Evolutionary conservation across 495 filamentous ascomycete species (phyloP).

Genomic region (Daldinia bambusicola): DNA sequence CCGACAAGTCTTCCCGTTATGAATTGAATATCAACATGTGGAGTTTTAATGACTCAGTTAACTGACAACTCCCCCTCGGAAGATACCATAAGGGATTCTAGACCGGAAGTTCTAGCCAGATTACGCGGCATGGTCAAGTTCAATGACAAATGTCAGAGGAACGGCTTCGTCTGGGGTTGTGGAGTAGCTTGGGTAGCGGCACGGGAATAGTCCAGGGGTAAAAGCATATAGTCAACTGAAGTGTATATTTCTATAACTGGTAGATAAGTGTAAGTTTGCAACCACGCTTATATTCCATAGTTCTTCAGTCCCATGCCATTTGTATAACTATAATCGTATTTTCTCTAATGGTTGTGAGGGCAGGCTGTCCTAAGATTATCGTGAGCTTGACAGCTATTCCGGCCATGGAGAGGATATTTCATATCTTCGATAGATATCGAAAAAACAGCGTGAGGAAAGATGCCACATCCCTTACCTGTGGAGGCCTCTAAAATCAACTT

Average conservation of each 20-base stretch:
- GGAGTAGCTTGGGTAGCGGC: background rate
- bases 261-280: no score
- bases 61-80: background rate
- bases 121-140: background rate
- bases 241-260: no score
- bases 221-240: no score
- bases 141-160: conserved; percentile 6
- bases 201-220: background rate
- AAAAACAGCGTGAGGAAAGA: background rate
- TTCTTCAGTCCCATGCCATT: no score
- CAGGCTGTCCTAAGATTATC: background rate
- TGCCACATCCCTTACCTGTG: background rate
- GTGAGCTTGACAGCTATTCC: background rate
- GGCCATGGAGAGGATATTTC: background rate
- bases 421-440: background rate
- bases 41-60: conserved; percentile 29
- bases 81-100: background rate
- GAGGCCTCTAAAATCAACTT: background rate
- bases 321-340: background rate
- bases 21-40: background rate
- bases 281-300: no score
- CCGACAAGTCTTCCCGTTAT: conserved; percentile 19
- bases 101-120: conserved; percentile 5
- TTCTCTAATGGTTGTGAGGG: background rate
- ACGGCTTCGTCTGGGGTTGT: conserved; percentile 13